phyloP scores from a whole-genome alignment of 345 rosid genomes.

The Corymbia maculata region DNA sequence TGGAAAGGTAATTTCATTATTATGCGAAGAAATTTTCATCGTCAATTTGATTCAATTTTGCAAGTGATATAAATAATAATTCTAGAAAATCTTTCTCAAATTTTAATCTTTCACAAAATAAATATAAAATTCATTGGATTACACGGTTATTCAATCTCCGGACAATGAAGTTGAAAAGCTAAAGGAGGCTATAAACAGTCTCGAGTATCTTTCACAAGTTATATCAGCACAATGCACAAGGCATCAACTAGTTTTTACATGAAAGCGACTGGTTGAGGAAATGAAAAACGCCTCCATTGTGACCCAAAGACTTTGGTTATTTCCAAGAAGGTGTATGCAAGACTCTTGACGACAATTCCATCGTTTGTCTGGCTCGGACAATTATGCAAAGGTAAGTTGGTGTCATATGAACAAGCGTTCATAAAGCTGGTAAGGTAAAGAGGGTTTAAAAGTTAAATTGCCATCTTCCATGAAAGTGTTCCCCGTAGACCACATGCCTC shows the following conservation, averaged over 20 bases:
- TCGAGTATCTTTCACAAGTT: neutral
- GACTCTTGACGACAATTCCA: neutral
- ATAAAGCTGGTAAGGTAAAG: neutral
- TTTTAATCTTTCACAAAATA: neutral
- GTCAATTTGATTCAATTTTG: fast-evolving
- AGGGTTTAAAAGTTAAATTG: neutral
- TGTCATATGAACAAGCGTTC: neutral
- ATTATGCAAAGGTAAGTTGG: neutral
- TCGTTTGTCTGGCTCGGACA: neutral
- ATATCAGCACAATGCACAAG: neutral
- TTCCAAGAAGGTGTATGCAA: neutral
- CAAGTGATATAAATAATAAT: neutral
- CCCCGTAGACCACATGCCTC: neutral
- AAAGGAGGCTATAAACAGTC: neutral
- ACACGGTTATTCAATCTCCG: neutral
- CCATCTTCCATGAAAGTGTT: neutral
- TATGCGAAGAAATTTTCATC: neutral
- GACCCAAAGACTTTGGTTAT: neutral
- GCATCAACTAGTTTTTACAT: neutral
- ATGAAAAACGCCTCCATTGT: neutral
- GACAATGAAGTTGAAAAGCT: neutral
- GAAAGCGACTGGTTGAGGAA: neutral
- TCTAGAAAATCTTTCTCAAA: neutral
- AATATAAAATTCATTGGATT: neutral
- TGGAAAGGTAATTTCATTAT: neutral